These are phyloP conservation scores for Cyclaneusma minus DNA, from an alignment of 2,329 filamentous ascomycete genomes.

Conservation along the genomic window DNA sequence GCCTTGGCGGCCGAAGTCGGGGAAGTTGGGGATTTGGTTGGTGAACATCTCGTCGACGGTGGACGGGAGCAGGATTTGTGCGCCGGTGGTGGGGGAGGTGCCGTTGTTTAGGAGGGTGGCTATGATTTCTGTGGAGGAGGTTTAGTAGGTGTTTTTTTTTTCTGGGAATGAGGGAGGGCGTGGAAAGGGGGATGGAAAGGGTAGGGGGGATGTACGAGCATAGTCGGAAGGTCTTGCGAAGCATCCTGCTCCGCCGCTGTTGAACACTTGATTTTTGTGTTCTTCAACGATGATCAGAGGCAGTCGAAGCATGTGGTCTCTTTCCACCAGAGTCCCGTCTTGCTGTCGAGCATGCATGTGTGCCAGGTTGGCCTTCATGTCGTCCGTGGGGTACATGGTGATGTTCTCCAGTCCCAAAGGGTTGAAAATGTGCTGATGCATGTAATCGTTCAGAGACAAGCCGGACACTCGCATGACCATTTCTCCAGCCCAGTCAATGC, in stretches of 20 bases:
- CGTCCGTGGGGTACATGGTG: conserved; percentile 17
- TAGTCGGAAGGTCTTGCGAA: conserved; percentile 47
- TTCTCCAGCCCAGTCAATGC: conserved; percentile 33
- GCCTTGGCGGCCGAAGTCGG: conserved; percentile 31
- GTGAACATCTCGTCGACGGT: conserved; percentile 50
- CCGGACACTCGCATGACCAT: conserved; percentile 3
- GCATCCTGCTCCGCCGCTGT: conserved; percentile 45
- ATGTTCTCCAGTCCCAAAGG: conserved; percentile 9
- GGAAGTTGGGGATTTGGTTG: conserved; percentile 42
- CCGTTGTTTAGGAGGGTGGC: conserved; percentile 49
- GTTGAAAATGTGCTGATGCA: conserved; percentile 5
- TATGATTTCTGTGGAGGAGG: conserved; percentile 32
- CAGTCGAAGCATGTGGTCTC: conserved; percentile 7
- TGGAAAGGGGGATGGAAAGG: too few species aligned
- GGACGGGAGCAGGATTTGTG: conserved; percentile 33
- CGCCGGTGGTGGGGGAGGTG: conserved; percentile 37
- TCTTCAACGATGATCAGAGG: conserved; percentile 5
- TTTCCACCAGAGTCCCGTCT: conserved; percentile 20
- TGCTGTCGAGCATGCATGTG: conserved; percentile 34
- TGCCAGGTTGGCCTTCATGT: conserved; percentile 38
- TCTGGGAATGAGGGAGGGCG: too few species aligned
- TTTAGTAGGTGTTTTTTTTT: neutral
- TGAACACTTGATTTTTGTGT: conserved; percentile 21
- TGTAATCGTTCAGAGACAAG: conserved; percentile 4
- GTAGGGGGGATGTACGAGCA: conserved; percentile 33